Conservation (phyloP, 2,329 filamentous ascomycete species). For the Hypoxylon sp. region DNA sequence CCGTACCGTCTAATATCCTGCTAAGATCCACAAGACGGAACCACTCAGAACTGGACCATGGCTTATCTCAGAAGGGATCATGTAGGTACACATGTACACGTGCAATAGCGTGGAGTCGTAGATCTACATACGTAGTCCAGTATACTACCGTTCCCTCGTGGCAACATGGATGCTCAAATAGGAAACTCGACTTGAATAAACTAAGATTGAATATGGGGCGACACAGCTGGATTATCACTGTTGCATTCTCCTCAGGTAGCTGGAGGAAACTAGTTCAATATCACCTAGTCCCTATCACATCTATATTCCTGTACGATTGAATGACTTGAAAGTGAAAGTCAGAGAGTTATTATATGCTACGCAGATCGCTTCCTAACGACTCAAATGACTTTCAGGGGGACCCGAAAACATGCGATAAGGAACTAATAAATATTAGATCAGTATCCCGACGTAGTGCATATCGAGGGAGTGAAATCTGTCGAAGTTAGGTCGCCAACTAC, state of each 20-base stretch:
- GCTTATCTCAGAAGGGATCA: conserved; percentile 16
- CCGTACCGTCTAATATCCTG: background rate
- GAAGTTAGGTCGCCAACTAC: too few species aligned
- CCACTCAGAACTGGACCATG: conserved; percentile 20
- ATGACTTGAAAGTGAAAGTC: background rate
- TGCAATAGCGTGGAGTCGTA: conserved; percentile 21
- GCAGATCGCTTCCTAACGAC: background rate
- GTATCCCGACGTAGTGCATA: too few species aligned
- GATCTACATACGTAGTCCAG: background rate
- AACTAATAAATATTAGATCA: too few species aligned
- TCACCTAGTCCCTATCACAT: background rate
- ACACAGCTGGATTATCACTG: conserved; percentile 6
- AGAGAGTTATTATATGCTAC: background rate
- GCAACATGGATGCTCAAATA: conserved; percentile 20
- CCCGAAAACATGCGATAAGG: too few species aligned
- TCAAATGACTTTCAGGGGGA: too few species aligned
- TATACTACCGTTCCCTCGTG: background rate
- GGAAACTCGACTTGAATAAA: conserved; percentile 3
- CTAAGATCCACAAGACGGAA: conserved; percentile 26
- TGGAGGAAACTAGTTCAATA: background rate
- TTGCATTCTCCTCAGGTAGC: background rate
- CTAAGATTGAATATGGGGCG: conserved; percentile 9
- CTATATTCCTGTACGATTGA: background rate
- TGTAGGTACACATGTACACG: conserved; percentile 1
- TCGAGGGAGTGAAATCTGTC: too few species aligned